Evolutionary conservation across 768 basidiomycete species (phyloP), one percentile per base, ranked within the genome.

Genomic region (Suillus discolor): DNA sequence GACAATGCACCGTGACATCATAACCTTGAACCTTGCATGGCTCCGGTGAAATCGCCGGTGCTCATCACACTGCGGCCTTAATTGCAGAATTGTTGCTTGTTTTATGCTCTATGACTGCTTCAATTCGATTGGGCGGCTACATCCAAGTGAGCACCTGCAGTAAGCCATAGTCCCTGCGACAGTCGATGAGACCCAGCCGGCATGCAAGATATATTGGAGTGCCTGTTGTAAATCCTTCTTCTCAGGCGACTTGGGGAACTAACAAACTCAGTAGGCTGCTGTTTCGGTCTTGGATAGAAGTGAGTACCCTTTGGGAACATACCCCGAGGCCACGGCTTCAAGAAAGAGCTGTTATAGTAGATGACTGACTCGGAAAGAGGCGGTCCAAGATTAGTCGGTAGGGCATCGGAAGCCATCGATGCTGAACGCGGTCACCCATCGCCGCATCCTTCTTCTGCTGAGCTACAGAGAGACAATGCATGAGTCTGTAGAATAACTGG

Each of bases 381-480:
- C 20, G 69, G 69, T 8, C 8, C 7, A 8, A 20, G 8, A 62
- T 70, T 69, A 66, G 74, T 72, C 44, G 79, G 77, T 65, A 82
- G 81, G 15, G 80, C 73, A 53, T 77, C 73, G 16, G 38, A 23
- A 47, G 75, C 77, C 18, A 62, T 70, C n/a, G n/a, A 23, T 12
- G n/a, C 11, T 79, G 61, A 80, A 74, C 36, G 71, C 73, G 49
- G 23, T 6, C 23, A 16, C 16, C 16, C 9, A 28, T 57, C 54
- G 72, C 66, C 67, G 63, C 85, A 31, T 31, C 31, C 55, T 79
- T 80, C 75, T 91, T 86, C 71, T 88, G 88, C 69, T 90, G 75
- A 93, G 84, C 92, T 94, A 76, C 51, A 69, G 62, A 67, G 57
- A 53, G 57, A 53, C 55, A 11, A 60, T 38, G 41, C 12, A 5